A percentile compares a stretch with the other conserved stretches of the same genome.
Conservation (phyloP, 2,329 filamentous ascomycete species). For the Truncatella angustata region DNA sequence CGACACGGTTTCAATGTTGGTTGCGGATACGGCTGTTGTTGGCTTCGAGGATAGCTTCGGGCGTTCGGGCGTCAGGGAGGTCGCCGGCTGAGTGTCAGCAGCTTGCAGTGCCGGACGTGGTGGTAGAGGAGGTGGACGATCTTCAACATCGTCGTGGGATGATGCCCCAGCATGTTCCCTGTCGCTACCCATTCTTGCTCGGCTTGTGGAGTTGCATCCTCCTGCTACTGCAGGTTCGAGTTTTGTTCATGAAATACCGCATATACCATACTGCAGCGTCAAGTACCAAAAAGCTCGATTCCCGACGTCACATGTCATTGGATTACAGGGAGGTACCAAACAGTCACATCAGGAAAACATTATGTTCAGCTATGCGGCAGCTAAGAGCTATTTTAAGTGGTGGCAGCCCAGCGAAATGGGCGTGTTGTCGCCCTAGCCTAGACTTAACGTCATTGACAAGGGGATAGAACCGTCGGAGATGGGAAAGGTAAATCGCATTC, state of each 20-base stretch:
- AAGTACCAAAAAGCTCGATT: too few relatives aligned
- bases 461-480: background rate
- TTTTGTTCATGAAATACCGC: too few relatives aligned
- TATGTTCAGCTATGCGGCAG: too few relatives aligned
- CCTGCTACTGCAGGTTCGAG: too few relatives aligned
- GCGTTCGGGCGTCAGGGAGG: constrained; percentile 30
- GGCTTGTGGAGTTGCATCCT: constrained; percentile 13
- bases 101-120: constrained; percentile 38
- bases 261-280: too few relatives aligned
- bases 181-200: constrained; percentile 22
- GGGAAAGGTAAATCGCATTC: constrained; percentile 2
- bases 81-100: constrained; percentile 16
- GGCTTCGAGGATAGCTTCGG: constrained; percentile 57
- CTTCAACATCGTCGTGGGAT: constrained; percentile 33
- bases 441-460: background rate
- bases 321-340: too few relatives aligned
- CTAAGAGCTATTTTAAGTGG: too few relatives aligned
- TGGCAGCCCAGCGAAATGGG: too few relatives aligned
- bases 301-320: too few relatives aligned
- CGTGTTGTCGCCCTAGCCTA: background rate
- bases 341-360: too few relatives aligned
- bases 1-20: constrained; percentile 76
- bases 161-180: constrained; percentile 29
- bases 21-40: constrained; percentile 80
- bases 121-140: constrained; percentile 54